Percentiles rank a stretch among this genome's conserved stretches.
These are phyloP conservation scores for Leucocoprinus sp. DNA, from an alignment of 768 basidiomycete species.

Conservation along the genomic window DNA sequence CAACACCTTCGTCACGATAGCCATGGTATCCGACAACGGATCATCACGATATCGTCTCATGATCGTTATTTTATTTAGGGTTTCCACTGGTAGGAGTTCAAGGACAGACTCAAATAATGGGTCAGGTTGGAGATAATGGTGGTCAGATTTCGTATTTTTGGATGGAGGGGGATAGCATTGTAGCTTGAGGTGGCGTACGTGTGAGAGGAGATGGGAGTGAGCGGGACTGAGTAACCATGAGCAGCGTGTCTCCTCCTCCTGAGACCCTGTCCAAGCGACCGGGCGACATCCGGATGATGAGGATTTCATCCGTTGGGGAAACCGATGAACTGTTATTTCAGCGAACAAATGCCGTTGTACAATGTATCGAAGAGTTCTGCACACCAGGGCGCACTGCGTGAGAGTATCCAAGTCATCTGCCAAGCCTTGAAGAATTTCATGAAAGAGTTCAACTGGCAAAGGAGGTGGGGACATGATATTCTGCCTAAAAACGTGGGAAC, in stretches of 20 bases:
- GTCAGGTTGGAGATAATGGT: too few species aligned
- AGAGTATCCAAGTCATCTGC: constrained; percentile 2
- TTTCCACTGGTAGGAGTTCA: background rate
- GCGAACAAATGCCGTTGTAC: constrained; percentile 7
- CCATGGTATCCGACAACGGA: constrained; percentile 4
- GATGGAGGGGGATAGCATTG: constrained; percentile 3
- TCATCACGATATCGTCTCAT: constrained; percentile 3
- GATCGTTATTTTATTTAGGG: constrained; percentile 3
- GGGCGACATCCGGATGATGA: background rate
- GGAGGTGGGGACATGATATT: background rate
- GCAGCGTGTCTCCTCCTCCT: background rate
- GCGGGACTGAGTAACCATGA: constrained; percentile 2
- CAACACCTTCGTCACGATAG: background rate
- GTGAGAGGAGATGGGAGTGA: constrained; percentile 4
- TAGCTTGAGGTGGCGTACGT: constrained; percentile 4
- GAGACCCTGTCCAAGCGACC: background rate
- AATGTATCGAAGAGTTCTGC: background rate
- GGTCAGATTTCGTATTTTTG: too few species aligned
- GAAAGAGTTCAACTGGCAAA: constrained; percentile 6
- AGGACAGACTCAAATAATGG: constrained; percentile 1
- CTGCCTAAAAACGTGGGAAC: too few species aligned
- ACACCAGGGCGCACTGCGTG: background rate
- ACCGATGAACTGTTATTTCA: background rate
- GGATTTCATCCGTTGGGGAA: background rate
- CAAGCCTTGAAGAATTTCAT: constrained; percentile 1